phyloP scores from a whole-genome alignment of 2,329 filamentous ascomycete genomes.

The Pseudohalonectria lignicola region DNA sequence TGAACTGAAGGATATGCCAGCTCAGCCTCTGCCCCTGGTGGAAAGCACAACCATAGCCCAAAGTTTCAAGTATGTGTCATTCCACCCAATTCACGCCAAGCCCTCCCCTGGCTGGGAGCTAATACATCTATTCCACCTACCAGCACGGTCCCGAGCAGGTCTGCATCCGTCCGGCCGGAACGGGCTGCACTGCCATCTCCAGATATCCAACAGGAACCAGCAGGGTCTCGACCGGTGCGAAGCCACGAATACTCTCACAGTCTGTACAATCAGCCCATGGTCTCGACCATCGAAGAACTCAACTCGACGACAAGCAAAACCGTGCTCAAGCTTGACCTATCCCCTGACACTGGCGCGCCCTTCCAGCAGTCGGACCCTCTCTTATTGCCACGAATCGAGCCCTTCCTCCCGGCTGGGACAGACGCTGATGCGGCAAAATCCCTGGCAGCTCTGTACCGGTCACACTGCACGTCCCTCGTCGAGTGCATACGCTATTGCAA shows the following conservation, averaged over 20 bases:
- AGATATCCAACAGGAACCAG: conserved; percentile 21
- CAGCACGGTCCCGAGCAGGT: not conserved
- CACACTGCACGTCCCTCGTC: conserved; percentile 89
- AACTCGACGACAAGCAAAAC: conserved; percentile 48
- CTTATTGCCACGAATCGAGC: conserved; percentile 73
- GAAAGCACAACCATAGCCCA: conserved; percentile 35
- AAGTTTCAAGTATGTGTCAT: conserved; percentile 35
- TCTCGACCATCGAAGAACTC: conserved; percentile 46
- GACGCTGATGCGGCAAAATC: conserved; percentile 82
- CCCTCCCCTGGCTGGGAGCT: not conserved
- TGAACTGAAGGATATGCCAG: conserved; percentile 31
- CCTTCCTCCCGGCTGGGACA: conserved; percentile 69
- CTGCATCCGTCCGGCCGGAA: conserved; percentile 13
- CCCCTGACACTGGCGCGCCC: conserved; percentile 40
- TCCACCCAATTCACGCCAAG: too few relatives aligned
- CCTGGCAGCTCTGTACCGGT: conserved; percentile 77
- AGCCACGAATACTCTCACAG: conserved; percentile 30
- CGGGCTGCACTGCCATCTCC: conserved; percentile 25
- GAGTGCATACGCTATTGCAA: conserved; percentile 95
- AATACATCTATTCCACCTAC: conserved; percentile 14
- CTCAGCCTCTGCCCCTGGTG: conserved; percentile 35
- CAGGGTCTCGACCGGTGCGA: conserved; percentile 9
- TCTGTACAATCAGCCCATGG: conserved; percentile 48
- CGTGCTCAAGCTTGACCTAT: conserved; percentile 48
- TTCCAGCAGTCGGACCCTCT: conserved; percentile 59